Evolutionary conservation across 164 flowering plant species (phyloP).

Genomic region (grape (Vitis vinifera)): ASM3070453v1 NC_081818.1:9387001-9387500

Average conservation of each 20-base stretch:
- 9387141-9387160: too few species aligned
- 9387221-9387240: not conserved
- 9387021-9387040: not conserved
- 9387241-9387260: too few species aligned
- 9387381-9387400: not conserved
- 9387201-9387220: not conserved
- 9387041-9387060: not conserved
- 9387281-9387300: not conserved
- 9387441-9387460: not conserved
- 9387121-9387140: too few species aligned
- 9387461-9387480: not conserved
- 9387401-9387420: not conserved
- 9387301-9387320: not conserved
- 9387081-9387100: not conserved
- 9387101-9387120: not conserved
- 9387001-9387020: not conserved
- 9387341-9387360: not conserved
- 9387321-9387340: not conserved
- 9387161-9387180: not conserved
- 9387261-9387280: too few species aligned
- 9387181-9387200: not conserved
- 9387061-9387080: not conserved
- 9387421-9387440: not conserved
- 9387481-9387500: not conserved
- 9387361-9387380: not conserved